Percentiles rank a stretch among this genome's conserved stretches.
These are phyloP conservation scores for Filobasidium wieringae DNA, from an alignment of 768 basidiomycete genomes.

Conservation along the genomic window DNA sequence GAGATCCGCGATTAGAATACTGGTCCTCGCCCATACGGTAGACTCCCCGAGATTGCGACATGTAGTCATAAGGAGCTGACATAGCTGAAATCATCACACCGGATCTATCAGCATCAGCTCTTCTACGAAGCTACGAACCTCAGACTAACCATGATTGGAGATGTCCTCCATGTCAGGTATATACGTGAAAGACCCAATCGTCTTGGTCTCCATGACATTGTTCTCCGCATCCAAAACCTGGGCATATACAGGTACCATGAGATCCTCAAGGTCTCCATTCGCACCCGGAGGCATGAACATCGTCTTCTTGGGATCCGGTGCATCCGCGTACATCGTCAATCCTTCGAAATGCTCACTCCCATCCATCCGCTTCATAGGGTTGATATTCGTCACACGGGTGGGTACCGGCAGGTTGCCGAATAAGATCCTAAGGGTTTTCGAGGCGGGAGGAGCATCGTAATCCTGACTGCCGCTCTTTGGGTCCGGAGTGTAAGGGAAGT, in stretches of 20 bases:
- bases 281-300: slow-evolving; percentile 7
- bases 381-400: slow-evolving; percentile 46
- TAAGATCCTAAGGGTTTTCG: slow-evolving; percentile 60
- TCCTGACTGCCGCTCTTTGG: slow-evolving; percentile 49
- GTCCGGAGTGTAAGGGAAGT: slow-evolving; percentile 49
- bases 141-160: too few species aligned
- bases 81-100: too few species aligned
- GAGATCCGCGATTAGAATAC: too few species aligned
- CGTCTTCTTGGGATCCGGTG: slow-evolving; percentile 20
- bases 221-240: slow-evolving; percentile 23
- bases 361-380: neutral
- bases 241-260: slow-evolving; percentile 19
- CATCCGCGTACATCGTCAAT: slow-evolving; percentile 44
- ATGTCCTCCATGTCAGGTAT: neutral
- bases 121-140: too few species aligned
- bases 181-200: slow-evolving; percentile 24
- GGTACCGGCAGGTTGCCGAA: slow-evolving; percentile 57
- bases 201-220: slow-evolving; percentile 21
- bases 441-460: slow-evolving; percentile 37
- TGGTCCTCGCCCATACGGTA: too few species aligned
- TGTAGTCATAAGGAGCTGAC: too few species aligned
- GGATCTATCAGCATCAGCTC: too few species aligned
- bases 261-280: slow-evolving; percentile 25
- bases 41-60: too few species aligned
- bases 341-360: slow-evolving; percentile 42